Base-by-base conservation (phyloP, 257 asterid species). In the Salvia rosmarinus region DNA sequence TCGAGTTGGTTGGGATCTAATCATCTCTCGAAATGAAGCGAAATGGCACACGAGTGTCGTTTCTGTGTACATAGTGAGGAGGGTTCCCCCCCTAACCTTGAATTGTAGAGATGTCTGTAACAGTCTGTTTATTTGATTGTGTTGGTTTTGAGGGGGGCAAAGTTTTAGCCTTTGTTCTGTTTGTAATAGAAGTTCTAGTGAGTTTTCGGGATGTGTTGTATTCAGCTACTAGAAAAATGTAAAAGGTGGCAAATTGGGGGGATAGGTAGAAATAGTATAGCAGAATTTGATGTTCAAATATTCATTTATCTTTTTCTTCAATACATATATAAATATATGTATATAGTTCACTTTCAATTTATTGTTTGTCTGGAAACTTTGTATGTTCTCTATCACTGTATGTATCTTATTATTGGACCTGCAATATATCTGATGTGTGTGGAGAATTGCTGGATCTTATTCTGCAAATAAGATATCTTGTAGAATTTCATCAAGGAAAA, bases 41-140 rank as follows among this genome's bases (percentile, higher is more conserved):
- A 55, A 32, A 44, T 55, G 84, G 83, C 75, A 84, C 81, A 40
- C 39, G 13, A 40, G 79, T 58, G 80, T 81, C 72, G 64, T 77
- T 76, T 57, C 74, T 73, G 68, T 85, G 94, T 90, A 87, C 56
- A 90, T 87, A 90, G 79, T 55, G 66, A 70, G 74, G 82, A 76
- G 68, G 67, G 67, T 39, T 39, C 44, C 44, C 9, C 44, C 37
- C 62, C 73, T 78, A 55, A 64, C 70, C 68, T 71, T 71, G 81
- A 63, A 16, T 64, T 76, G 84, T 77, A 83, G 82, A 82, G 80
- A 55, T 67, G 56, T 60, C 4, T n/a, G n/a, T n/a, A n/a, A n/a
- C n/a, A n/a, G n/a, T n/a, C n/a, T 56, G 77, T 79, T 80, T 67
- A 64, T 75, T 82, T 28, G 43, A 67, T 77, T 61, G 79, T 83